These are phyloP conservation scores for Diaporthe citri DNA, from an alignment of 2,329 filamentous ascomycete species.

Conservation along the genomic window DNA sequence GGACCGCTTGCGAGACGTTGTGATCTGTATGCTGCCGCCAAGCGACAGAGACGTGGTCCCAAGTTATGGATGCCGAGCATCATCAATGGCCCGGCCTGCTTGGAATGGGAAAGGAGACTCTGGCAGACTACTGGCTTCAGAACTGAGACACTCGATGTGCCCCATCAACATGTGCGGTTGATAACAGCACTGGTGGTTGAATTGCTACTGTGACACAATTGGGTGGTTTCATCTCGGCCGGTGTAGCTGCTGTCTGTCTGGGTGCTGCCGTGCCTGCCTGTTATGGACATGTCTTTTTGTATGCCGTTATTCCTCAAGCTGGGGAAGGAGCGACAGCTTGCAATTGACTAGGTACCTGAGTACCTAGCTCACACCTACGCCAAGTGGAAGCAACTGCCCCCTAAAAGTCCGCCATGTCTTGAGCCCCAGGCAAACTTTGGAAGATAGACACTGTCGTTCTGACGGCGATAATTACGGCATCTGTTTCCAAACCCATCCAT, in stretches of 20 bases:
- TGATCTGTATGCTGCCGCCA: no score
- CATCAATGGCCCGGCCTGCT: background rate
- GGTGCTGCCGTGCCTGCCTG: background rate
- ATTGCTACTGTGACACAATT: background rate
- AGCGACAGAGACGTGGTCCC: background rate
- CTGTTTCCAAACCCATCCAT: background rate
- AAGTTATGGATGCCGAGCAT: background rate
- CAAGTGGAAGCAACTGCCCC: background rate
- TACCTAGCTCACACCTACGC: background rate
- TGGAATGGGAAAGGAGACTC: background rate
- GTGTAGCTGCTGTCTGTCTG: background rate
- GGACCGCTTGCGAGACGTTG: background rate
- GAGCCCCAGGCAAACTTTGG: background rate
- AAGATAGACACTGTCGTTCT: background rate
- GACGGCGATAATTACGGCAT: background rate
- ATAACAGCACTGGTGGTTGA: background rate
- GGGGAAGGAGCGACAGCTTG: background rate
- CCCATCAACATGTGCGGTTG: background rate
- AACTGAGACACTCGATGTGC: background rate
- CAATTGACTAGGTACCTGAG: background rate
- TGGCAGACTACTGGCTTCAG: background rate
- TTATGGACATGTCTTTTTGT: background rate
- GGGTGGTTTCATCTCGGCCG: background rate
- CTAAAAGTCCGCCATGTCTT: background rate
- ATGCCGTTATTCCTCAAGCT: background rate